Base-by-base conservation (phyloP, 768 basidiomycete genomes). In the Hericium erinaceus region DNA sequence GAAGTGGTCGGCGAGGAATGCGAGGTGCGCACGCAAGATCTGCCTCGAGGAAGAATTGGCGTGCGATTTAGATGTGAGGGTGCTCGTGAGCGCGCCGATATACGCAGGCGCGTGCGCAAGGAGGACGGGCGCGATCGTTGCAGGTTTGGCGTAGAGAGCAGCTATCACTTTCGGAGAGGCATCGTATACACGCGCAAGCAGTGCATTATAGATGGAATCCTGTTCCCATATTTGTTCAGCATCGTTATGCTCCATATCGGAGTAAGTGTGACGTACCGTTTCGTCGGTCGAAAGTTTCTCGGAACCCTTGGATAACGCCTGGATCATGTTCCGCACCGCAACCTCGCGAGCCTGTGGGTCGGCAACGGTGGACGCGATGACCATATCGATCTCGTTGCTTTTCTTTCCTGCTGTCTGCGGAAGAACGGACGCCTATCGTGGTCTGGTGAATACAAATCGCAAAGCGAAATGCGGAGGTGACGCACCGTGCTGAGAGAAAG, bases 121-220 rank as follows among this genome's bases (percentile, higher is more conserved):
- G 37, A 83, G 69, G 51, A 79, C 52, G 1, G 80, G 75, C 3
- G 80, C 69, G 48, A 88, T 68, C 2, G 69, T 48, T 5, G 72
- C 66, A 0, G 83, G 74, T 1, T 76, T 70, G 2, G 73, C 73
- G 69, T 94, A 95, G 9, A 97, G 73, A 0, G 77, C 80, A 48
- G 85, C 76, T 12, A 94, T 68, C 26, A 97, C 87, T 2, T 70
- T 64, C 1, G 72, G 58, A 28, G 83, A 77, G 7, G 77, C 75
- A 63, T 95, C 93, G 52, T 83, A 78, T 3, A 91, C 71, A 2
- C 90, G 83, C 13, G 84, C 79, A 33, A 86, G 67, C 4, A 98
- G 71, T 0, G 87, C 84, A 2, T 80, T 76, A n/a, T 74, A 75
- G 18, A 87, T 70, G 2, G 84, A 77, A 57, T 77, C 73, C 86